Evolutionary conservation across 2,329 filamentous ascomycete species (phyloP).

Genomic region (Paecilomyces niveus): DNA sequence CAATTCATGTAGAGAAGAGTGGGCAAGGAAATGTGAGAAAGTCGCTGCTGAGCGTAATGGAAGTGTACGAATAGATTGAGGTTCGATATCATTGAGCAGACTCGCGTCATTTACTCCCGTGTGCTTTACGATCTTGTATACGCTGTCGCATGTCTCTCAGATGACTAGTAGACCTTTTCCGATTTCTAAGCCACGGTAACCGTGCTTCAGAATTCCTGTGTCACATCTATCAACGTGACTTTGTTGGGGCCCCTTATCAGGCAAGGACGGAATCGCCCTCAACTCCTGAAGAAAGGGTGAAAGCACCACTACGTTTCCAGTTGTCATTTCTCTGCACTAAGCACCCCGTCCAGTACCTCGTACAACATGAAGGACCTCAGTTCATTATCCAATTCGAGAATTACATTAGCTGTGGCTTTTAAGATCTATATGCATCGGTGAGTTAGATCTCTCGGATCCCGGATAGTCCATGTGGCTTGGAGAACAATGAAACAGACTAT

Average conservation of each 20-base stretch:
- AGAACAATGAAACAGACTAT: not conserved
- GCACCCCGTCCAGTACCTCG: too few relatives aligned
- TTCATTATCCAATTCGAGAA: not conserved
- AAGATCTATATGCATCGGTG: not conserved
- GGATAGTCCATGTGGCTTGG: not conserved
- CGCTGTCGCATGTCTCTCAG: too few relatives aligned
- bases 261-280: not conserved
- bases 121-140: too few relatives aligned
- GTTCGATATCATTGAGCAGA: too few relatives aligned
- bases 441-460: not conserved
- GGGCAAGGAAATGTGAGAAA: too few relatives aligned
- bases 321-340: not conserved
- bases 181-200: not conserved
- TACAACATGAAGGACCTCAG: not conserved
- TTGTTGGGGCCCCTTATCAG: not conserved
- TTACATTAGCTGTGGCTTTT: not conserved
- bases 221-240: not conserved
- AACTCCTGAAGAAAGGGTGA: not conserved
- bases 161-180: too few relatives aligned
- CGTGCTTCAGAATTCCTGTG: not conserved
- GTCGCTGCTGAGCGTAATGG: too few relatives aligned
- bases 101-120: too few relatives aligned
- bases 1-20: too few relatives aligned
- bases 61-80: too few relatives aligned
- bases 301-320: not conserved